Base-by-base conservation (phyloP, 768 basidiomycete species). In the Leccinum olivaceopallidum region DNA sequence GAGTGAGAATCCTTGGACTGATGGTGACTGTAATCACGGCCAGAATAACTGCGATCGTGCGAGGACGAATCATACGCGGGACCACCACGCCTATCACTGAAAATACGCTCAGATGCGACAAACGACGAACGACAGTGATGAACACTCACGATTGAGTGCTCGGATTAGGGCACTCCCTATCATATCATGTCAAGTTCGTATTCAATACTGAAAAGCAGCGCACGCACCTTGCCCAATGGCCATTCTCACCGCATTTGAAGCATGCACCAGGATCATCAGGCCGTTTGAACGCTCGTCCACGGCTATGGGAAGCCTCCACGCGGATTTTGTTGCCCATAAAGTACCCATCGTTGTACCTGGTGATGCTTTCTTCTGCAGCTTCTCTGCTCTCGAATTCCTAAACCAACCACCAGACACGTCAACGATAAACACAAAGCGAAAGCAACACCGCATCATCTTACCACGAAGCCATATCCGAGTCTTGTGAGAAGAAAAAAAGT, bases 241-340 rank as follows among this genome's bases (percentile, higher is more conserved):
- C 92, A 75, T 83, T 79, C 67, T 90, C 85, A 24, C 90, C 92
- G 57, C 93, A 95, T 66, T 85, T 92, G 77, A 94, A 94, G 71
- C 93, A 94, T 50, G 91, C 89, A 4, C 92, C 90, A 14, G 92
- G 90, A 56, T 93, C 93, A n/a, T 87, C 86, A n/a, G 83, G 75
- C 61, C 87, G 90, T 70, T 91, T 93, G 9, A 89, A 87, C 14
- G 88, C 86, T 59, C 90, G 81, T 16, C 91, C 89, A 55, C 92
- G 91, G 32, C 91, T 90, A 72, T 88, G 91, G 34, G 93, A 94
- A 14, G 88, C 77, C 69, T 94, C 93, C 10, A 94, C 93, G 12
- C 90, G 86, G 58, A 95, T 93, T 78, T 91, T 93, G 73, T 92
- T 93, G 48, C 93, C 92, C 91, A 95, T 92, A 72, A 95, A 95